phyloP scores from a whole-genome alignment of 169 alveolate genomes.

The Babesia divergens region DNA sequence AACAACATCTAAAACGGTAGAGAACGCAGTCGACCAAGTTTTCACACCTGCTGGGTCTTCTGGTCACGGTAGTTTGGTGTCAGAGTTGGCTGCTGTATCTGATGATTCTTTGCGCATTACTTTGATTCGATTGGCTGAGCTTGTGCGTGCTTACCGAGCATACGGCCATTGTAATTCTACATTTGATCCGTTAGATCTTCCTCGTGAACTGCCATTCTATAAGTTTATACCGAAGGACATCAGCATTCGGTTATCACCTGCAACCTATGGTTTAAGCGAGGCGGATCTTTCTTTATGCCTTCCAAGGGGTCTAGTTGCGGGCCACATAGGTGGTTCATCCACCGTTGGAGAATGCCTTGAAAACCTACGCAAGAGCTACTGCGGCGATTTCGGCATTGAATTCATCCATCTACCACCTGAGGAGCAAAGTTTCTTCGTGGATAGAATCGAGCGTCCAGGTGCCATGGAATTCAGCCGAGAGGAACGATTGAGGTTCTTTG shows the following conservation, averaged over 20 bases:
- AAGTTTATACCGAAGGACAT: slow-evolving; percentile 30
- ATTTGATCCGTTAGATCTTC: slow-evolving; percentile 70
- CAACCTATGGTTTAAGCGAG: slow-evolving; percentile 20
- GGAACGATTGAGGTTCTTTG: slow-evolving; percentile 46
- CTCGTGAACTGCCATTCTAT: slow-evolving; percentile 69
- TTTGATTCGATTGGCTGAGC: slow-evolving; percentile 58
- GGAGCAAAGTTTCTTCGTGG: slow-evolving; percentile 63
- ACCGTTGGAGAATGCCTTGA: slow-evolving; percentile 54
- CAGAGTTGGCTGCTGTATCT: not conserved
- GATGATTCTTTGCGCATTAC: slow-evolving; percentile 7
- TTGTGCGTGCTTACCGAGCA: slow-evolving; percentile 67
- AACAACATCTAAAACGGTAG: not conserved
- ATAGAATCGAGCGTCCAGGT: slow-evolving; percentile 55
- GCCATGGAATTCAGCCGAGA: slow-evolving; percentile 45
- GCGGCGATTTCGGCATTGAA: slow-evolving; percentile 70
- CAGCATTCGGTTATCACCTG: slow-evolving; percentile 6
- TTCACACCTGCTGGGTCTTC: not conserved
- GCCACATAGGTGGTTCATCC: slow-evolving; percentile 35
- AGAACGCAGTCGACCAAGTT: not conserved
- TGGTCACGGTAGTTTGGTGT: not conserved
- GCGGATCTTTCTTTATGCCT: slow-evolving; percentile 13
- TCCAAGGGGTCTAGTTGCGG: slow-evolving; percentile 25
- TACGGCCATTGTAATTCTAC: slow-evolving; percentile 68
- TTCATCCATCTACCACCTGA: slow-evolving; percentile 68
- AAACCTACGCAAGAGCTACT: slow-evolving; percentile 59